Conservation (phyloP, 352 stramenopile species). For the Phytophthora colocasiae region DNA sequence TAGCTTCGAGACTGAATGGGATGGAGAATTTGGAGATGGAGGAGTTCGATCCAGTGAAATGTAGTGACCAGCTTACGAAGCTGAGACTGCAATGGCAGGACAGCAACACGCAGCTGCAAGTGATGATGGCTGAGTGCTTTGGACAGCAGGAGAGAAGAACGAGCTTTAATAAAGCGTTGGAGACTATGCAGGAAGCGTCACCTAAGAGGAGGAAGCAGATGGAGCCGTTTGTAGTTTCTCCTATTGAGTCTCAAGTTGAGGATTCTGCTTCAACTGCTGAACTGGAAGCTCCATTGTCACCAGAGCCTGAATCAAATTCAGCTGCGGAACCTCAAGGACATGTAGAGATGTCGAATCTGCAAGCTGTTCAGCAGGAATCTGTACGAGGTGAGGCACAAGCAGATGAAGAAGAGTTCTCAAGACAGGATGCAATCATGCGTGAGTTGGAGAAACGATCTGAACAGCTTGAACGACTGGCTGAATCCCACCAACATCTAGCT, state of each 20-base stretch:
- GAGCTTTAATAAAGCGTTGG: conserved; percentile 20
- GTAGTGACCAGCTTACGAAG: conserved; percentile 33
- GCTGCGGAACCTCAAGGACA: conserved; percentile 1
- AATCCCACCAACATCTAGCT: conserved; percentile 30
- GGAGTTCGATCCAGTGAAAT: conserved; percentile 25
- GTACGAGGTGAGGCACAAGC: not conserved
- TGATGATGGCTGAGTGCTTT: conserved; percentile 41
- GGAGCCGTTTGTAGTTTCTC: too few species aligned
- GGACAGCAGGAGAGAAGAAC: not conserved
- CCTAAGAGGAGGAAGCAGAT: conserved; percentile 9
- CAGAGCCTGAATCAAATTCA: not conserved
- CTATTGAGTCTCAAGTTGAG: too few species aligned
- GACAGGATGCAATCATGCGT: conserved; percentile 33
- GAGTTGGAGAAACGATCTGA: conserved; percentile 36
- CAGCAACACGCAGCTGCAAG: conserved; percentile 25
- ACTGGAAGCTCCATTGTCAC: not conserved
- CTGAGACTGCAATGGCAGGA: conserved; percentile 36
- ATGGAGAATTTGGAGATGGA: not conserved
- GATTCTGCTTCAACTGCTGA: not conserved
- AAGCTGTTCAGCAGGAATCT: conserved; percentile 2
- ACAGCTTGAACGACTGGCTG: conserved; percentile 29
- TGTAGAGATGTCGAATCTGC: too few species aligned
- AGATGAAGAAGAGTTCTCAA: conserved; percentile 19
- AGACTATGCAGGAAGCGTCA: conserved; percentile 1
- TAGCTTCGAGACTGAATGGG: conserved; percentile 13